Base-by-base conservation (phyloP, 139 green algal species). In the Tetradesmus obliquus region DNA sequence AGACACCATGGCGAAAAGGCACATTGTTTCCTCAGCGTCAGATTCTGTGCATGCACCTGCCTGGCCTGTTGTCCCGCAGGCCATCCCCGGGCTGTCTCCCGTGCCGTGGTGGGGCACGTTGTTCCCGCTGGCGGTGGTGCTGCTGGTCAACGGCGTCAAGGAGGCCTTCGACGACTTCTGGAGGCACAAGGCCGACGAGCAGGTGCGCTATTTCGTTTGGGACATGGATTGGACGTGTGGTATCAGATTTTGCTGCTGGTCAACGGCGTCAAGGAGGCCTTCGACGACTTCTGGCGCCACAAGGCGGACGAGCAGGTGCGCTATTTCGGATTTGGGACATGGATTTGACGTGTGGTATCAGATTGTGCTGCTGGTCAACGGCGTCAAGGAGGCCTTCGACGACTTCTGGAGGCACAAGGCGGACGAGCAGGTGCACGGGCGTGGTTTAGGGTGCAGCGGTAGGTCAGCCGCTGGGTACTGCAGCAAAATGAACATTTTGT, bases 311-410 rank as follows among this genome's bases (percentile, higher is more conserved):
- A 80, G n/a, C 60, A 90, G 79, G 86, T 87, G 20, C 9, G 45
- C 79, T 57, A 55, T 51, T 84, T 84, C 13, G 74, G n/a, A n/a
- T 82, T 32, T 51, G 74, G 17, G 74, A 10, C 8, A 82, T 32
- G n/a, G n/a, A n/a, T n/a, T n/a, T n/a, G n/a, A n/a, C n/a, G n/a
- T n/a, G n/a, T n/a, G n/a, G n/a, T n/a, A n/a, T n/a, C n/a, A n/a
- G n/a, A n/a, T n/a, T n/a, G n/a, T 99, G 55, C 91, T 99, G 72
- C 89, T 92, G 20, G 86, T 98, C 24, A 97, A 97, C 87, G 97
- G 94, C 54, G 86, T 97, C 66, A 98, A 98, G 90, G 96, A 98
- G 87, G 94, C 92, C 0, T 92, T 93, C 53, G 93, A 94, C 54
- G 93, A 94, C 79, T 93, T 92, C 71, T 91, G 91, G 91, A 79